Conservation (phyloP, 495 filamentous ascomycete species). For the Neurospora discreta region DNA sequence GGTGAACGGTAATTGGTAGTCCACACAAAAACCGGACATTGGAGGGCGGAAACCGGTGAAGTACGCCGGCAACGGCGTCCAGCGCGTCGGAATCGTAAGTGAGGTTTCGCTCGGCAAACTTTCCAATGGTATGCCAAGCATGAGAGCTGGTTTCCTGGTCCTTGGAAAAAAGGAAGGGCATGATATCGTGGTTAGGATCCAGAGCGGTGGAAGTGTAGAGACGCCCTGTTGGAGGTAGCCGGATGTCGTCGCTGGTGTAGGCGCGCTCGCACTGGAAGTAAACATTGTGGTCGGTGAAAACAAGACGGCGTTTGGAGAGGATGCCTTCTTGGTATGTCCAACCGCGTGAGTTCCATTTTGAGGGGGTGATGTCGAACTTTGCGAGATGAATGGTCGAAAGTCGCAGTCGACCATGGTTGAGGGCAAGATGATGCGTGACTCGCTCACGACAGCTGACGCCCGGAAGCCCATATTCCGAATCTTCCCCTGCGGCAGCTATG, state of each 20-base stretch:
- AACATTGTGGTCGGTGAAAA: background rate
- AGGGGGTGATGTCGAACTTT: background rate
- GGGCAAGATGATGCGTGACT: background rate
- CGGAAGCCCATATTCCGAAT: background rate
- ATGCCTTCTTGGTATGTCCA: slow-evolving; percentile 7
- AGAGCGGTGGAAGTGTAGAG: no score
- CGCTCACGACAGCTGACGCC: background rate
- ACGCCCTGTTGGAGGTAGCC: background rate
- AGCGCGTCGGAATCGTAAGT: background rate
- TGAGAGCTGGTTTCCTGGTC: no score
- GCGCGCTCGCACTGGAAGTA: background rate
- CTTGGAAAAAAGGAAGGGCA: background rate
- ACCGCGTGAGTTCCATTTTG: background rate
- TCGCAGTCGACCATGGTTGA: background rate
- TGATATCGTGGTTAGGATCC: background rate
- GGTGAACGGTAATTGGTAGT: background rate
- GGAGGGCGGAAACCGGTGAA: background rate
- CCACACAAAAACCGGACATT: background rate
- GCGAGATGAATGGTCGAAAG: background rate
- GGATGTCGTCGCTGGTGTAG: background rate
- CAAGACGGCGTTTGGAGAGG: background rate
- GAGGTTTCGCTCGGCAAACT: background rate
- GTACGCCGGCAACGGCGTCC: slow-evolving; percentile 2
- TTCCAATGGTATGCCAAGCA: no score
- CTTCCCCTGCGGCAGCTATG: background rate